Percentiles rank a stretch among this genome's conserved stretches.
Evolutionary conservation across 1,139 yeast genomes (phyloP).

Genomic region (Yamadazyma diddensiae): DNA sequence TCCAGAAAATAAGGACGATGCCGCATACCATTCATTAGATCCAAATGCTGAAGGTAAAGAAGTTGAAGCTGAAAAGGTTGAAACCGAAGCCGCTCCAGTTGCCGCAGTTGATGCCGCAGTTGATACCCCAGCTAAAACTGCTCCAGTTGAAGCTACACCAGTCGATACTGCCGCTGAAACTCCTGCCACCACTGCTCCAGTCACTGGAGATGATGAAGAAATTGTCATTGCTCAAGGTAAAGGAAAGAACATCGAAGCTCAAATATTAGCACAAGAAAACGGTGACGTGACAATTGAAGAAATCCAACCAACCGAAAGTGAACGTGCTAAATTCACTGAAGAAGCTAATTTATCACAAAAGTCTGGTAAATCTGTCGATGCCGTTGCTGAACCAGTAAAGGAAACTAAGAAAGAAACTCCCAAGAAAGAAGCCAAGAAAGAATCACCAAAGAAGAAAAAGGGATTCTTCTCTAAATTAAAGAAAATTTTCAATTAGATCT

Average conservation of each 20-base stretch:
- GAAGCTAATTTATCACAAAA: conserved; percentile 26
- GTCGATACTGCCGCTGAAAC: no score
- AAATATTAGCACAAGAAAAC: conserved; percentile 37
- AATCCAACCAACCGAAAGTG: conserved; percentile 41
- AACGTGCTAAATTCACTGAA: conserved; percentile 31
- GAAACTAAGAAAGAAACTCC: conserved; percentile 6
- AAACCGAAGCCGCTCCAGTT: conserved; percentile 9
- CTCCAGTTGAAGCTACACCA: no score
- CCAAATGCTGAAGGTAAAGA: conserved; percentile 31
- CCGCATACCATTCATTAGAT: conserved; percentile 27
- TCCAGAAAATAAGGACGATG: conserved; percentile 9
- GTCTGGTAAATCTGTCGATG: conserved; percentile 10
- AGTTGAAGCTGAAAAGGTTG: conserved; percentile 21
- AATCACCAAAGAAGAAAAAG: conserved; percentile 44
- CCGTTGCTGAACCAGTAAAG: conserved; percentile 5
- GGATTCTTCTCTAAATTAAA: conserved; percentile 45
- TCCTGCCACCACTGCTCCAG: no score
- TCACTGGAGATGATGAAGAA: conserved; percentile 27
- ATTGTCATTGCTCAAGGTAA: conserved; percentile 41
- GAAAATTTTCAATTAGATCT: conserved; percentile 33
- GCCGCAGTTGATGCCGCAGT: no score
- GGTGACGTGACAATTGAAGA: conserved; percentile 42
- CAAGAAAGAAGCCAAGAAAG: conserved; percentile 32
- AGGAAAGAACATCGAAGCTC: conserved; percentile 31
- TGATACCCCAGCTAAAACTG: no score